phyloP scores from a whole-genome alignment of 805 yeast species.

The Starmera pachycereana region DNA sequence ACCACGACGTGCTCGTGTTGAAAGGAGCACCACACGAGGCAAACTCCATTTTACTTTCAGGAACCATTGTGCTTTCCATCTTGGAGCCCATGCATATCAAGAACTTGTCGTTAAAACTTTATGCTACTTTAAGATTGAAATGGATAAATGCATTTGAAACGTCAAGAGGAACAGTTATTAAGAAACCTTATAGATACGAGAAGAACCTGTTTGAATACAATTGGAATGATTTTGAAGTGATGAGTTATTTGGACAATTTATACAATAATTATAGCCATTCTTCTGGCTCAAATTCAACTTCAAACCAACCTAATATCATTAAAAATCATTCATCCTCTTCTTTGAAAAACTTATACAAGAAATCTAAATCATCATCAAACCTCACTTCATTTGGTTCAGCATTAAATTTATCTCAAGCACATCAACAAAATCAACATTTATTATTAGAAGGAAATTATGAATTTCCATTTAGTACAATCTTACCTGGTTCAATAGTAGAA shows the following conservation, averaged over 20 bases:
- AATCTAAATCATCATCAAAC: conserved; percentile 24
- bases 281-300: conserved; percentile 3
- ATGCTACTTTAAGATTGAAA: conserved; percentile 55
- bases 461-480: conserved; percentile 74
- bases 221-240: conserved; percentile 64
- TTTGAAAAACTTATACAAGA: conserved; percentile 14
- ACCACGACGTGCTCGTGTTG: conserved; percentile 69
- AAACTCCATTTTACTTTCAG: conserved; percentile 62
- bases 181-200: conserved; percentile 42
- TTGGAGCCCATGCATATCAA: conserved; percentile 66
- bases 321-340: conserved; percentile 14
- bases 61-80: conserved; percentile 67
- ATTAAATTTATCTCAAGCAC: conserved; percentile 8
- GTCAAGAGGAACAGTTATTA: conserved; percentile 30
- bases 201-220: conserved; percentile 61
- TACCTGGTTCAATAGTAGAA: conserved; percentile 82
- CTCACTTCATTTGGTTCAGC: conserved; percentile 22
- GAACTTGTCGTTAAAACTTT: conserved; percentile 50
- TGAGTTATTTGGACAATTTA: conserved; percentile 25
- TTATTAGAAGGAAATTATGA: conserved; percentile 74
- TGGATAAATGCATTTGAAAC: conserved; percentile 48
- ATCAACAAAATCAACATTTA: conserved; percentile 23
- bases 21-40: conserved; percentile 77
- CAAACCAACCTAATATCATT: conserved; percentile 5
- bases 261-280: conserved; percentile 12